Conservation (phyloP, 768 basidiomycete species). For the Termitomyces sp. region DNA sequence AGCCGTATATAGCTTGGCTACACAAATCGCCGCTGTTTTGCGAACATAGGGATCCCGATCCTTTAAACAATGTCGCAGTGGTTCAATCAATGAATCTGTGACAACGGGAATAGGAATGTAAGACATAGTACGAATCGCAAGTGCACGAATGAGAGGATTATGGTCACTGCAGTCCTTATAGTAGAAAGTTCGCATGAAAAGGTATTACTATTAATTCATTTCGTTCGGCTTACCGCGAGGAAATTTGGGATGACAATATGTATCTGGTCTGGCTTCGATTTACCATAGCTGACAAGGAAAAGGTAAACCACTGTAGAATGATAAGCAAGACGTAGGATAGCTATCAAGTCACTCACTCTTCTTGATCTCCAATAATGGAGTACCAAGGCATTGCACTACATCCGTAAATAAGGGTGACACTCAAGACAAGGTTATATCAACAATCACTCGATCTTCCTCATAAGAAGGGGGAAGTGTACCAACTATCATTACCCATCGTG, state of each 20-base stretch:
- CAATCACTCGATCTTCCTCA: conserved; percentile 15
- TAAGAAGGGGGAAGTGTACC: conserved; percentile 34
- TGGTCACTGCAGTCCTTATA: conserved; percentile 89
- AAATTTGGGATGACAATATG: conserved; percentile 88
- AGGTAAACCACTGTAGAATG: conserved; percentile 84
- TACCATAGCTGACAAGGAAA: conserved; percentile 95
- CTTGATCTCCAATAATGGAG: conserved; percentile 95
- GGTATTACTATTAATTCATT: neutral
- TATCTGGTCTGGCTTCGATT: conserved; percentile 90
- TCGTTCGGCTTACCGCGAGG: conserved; percentile 55
- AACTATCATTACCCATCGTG: conserved; percentile 99
- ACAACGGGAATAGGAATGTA: conserved; percentile 93
- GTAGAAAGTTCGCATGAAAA: conserved; percentile 10
- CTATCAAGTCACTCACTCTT: conserved; percentile 66
- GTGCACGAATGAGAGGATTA: conserved; percentile 93
- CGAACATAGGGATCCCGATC: conserved; percentile 97
- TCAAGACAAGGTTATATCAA: conserved; percentile 25
- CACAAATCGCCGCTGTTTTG: conserved; percentile 97
- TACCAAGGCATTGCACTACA: conserved; percentile 91
- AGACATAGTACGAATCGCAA: conserved; percentile 98
- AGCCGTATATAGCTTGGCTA: conserved; percentile 90
- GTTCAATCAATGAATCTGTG: conserved; percentile 81
- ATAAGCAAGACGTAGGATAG: neutral
- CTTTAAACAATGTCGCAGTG: conserved; percentile 85
- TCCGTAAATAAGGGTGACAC: conserved; percentile 96